These are phyloP conservation scores for Suillus placidus DNA, from an alignment of 768 basidiomycete genomes.

Conservation along the genomic window DNA sequence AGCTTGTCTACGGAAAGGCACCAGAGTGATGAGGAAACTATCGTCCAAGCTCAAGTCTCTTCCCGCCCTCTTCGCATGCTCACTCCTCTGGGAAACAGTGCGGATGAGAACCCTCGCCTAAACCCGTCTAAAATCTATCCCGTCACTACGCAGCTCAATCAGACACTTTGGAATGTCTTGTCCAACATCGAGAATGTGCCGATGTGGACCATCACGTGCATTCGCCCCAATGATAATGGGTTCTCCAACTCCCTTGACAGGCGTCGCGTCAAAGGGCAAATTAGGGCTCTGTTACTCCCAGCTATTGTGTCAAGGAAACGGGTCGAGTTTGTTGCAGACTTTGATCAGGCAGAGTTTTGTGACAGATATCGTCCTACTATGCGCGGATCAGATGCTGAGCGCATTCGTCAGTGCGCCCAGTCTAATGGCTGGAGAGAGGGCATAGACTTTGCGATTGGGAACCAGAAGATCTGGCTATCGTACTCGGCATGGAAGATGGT, in stretches of 20 bases:
- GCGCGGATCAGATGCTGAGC: slow-evolving; percentile 48
- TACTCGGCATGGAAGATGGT: slow-evolving; percentile 62
- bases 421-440: slow-evolving; percentile 56
- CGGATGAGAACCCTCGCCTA: slow-evolving; percentile 43
- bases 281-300: slow-evolving; percentile 54
- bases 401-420: slow-evolving; percentile 52
- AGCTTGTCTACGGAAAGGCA: slow-evolving; percentile 61
- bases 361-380: slow-evolving; percentile 55
- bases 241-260: slow-evolving; percentile 67
- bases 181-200: slow-evolving; percentile 46
- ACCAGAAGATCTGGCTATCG: slow-evolving; percentile 55
- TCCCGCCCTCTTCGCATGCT: slow-evolving; percentile 55
- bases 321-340: slow-evolving; percentile 54
- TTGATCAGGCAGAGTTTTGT: slow-evolving; percentile 51
- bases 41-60: slow-evolving; percentile 68
- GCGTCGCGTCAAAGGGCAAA: slow-evolving; percentile 59
- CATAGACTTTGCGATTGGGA: slow-evolving; percentile 56
- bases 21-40: slow-evolving; percentile 54
- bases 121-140: slow-evolving; percentile 58
- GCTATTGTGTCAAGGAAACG: slow-evolving; percentile 52
- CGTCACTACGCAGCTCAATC: slow-evolving; percentile 60
- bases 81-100: slow-evolving; percentile 36
- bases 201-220: slow-evolving; percentile 61
- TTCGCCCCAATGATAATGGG: slow-evolving; percentile 67
- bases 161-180: slow-evolving; percentile 51